Conservation (phyloP, 2,329 filamentous ascomycete genomes). For the Xylaria sp. region DNA sequence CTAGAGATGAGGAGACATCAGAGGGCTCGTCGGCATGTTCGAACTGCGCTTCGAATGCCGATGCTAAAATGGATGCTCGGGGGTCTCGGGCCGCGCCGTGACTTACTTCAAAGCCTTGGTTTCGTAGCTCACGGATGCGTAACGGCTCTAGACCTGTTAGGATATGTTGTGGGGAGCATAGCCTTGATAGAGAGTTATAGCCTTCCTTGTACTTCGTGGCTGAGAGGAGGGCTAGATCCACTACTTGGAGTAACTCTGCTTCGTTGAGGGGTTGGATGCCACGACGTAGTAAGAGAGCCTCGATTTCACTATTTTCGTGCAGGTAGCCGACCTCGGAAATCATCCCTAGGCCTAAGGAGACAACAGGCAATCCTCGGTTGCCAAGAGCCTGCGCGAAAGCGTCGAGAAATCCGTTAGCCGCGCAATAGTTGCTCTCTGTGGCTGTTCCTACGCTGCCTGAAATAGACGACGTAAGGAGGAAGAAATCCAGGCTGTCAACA, state of each 20-base stretch:
- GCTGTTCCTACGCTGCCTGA: constrained; percentile 39
- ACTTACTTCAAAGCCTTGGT: constrained; percentile 25
- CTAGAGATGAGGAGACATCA: background rate
- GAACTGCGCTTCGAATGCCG: background rate
- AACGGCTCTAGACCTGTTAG: constrained; percentile 32
- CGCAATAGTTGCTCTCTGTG: constrained; percentile 45
- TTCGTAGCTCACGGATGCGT: constrained; percentile 20
- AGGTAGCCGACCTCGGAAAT: constrained; percentile 45
- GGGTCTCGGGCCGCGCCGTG: background rate
- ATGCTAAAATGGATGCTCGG: background rate
- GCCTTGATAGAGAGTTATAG: no score
- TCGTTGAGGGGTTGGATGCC: constrained; percentile 32
- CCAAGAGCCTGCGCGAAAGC: constrained; percentile 37
- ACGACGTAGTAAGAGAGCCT: constrained; percentile 24
- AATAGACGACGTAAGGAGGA: constrained; percentile 38
- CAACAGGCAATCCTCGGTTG: constrained; percentile 34
- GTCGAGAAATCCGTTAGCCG: constrained; percentile 46
- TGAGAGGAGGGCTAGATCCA: constrained; percentile 39
- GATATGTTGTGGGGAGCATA: no score
- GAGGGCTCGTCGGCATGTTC: no score
- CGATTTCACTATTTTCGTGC: constrained; percentile 37
- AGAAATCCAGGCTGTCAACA: constrained; percentile 41
- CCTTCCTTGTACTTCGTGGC: no score
- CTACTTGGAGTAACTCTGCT: constrained; percentile 33
- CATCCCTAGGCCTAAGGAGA: constrained; percentile 38